A percentile compares a stretch with the other conserved stretches of the same genome.
Conservation (phyloP, 2,329 filamentous ascomycete species). For the Fusarium tupiense region DNA sequence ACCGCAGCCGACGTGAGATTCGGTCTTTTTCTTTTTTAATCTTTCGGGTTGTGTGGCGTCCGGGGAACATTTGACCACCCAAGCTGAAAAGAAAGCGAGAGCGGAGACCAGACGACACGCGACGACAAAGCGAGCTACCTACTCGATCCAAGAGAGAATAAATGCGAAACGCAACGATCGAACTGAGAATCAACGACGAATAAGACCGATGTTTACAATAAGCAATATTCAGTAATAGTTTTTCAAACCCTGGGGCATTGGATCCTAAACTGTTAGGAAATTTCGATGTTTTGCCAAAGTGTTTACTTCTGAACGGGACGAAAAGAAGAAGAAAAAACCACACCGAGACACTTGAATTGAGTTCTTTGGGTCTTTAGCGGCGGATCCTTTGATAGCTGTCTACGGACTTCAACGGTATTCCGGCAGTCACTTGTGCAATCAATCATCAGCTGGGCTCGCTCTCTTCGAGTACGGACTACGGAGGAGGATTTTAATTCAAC, state of each 20-base stretch:
- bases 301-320: slow-evolving; percentile 16
- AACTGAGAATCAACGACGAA: slow-evolving; percentile 16
- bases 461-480: background rate
- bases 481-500: slow-evolving; percentile 23
- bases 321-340: background rate
- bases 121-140: slow-evolving; percentile 1
- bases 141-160: slow-evolving; percentile 5
- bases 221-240: slow-evolving; percentile 16
- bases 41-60: slow-evolving; percentile 14
- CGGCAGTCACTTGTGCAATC: background rate
- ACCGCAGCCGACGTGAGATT: background rate
- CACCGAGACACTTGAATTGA: slow-evolving; percentile 3
- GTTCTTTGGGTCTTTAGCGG: slow-evolving; percentile 7
- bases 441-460: slow-evolving; percentile 12
- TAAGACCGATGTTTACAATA: background rate
- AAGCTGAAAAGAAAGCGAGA: slow-evolving; percentile 15
- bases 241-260: slow-evolving; percentile 8
- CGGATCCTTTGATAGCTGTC: background rate
- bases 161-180: slow-evolving; percentile 16
- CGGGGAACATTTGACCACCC: slow-evolving; percentile 11
- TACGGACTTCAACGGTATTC: slow-evolving; percentile 4
- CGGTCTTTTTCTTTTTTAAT: slow-evolving; percentile 6
- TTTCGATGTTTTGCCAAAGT: slow-evolving; percentile 17
- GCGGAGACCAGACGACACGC: slow-evolving; percentile 25
- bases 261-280: slow-evolving; percentile 16